A percentile compares a stretch with the other conserved stretches of the same genome.
Evolutionary conservation across 208 protist species (phyloP).

Genomic region (Trypanosoma boissoni): DNA sequence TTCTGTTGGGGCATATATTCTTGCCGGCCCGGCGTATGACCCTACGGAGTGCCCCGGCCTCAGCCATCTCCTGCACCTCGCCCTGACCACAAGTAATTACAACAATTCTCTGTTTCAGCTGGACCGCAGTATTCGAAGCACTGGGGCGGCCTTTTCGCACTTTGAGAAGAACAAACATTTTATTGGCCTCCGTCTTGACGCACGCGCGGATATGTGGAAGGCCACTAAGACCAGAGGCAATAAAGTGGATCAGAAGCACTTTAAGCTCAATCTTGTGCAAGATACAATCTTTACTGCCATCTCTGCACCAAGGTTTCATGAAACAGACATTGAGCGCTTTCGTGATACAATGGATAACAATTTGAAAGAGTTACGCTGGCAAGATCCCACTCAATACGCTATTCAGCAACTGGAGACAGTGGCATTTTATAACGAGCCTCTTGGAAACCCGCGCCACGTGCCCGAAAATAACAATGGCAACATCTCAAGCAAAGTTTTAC

Average conservation of each 20-base stretch:
- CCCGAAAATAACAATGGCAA: constrained; percentile 63
- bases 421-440: constrained; percentile 84
- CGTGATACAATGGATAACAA: constrained; percentile 85
- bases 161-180: constrained; percentile 86
- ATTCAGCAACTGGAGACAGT: constrained; percentile 80
- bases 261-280: constrained; percentile 63
- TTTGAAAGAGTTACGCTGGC: constrained; percentile 79
- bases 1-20: constrained; percentile 80
- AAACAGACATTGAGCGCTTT: constrained; percentile 80
- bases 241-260: constrained; percentile 23
- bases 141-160: constrained; percentile 64
- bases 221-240: constrained; percentile 6
- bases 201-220: constrained; percentile 70
- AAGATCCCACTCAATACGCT: constrained; percentile 71
- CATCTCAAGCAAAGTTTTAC: constrained; percentile 61
- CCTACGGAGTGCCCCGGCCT: constrained; percentile 61
- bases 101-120: constrained; percentile 84
- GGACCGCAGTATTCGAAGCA: constrained; percentile 77
- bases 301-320: constrained; percentile 74
- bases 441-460: constrained; percentile 84
- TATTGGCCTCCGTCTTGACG: constrained; percentile 73
- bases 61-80: constrained; percentile 71
- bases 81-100: constrained; percentile 79
- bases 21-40: constrained; percentile 82
- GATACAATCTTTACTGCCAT: constrained; percentile 83